A percentile compares a stretch with the other conserved stretches of the same genome.
Conservation (phyloP, 2,329 filamentous ascomycete genomes). For the Hirsutella rhossiliensis region DNA sequence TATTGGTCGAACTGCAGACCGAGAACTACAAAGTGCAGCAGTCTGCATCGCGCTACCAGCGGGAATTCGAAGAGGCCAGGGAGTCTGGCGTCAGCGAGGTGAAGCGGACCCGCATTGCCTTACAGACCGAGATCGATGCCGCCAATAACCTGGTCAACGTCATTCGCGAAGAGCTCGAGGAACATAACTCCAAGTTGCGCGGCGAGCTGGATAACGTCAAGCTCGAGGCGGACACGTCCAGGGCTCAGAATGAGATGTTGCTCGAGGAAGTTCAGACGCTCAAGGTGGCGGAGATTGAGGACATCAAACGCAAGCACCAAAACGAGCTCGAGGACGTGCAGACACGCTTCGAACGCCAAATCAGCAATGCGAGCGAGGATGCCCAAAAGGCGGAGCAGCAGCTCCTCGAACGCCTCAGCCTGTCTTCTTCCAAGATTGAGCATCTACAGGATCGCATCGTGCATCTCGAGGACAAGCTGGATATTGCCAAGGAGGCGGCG, state of each 20-base stretch:
- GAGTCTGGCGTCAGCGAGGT: slow-evolving; percentile 72
- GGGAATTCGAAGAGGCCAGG: slow-evolving; percentile 73
- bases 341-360: slow-evolving; percentile 59
- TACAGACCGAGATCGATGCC: slow-evolving; percentile 72
- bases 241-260: slow-evolving; percentile 71
- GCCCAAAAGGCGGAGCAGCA: slow-evolving; percentile 69
- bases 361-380: slow-evolving; percentile 68
- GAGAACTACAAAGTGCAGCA: slow-evolving; percentile 65
- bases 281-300: slow-evolving; percentile 44
- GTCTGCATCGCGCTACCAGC: slow-evolving; percentile 56
- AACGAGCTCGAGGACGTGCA: slow-evolving; percentile 64
- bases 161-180: slow-evolving; percentile 70
- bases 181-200: slow-evolving; percentile 61
- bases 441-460: slow-evolving; percentile 76
- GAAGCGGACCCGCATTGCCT: slow-evolving; percentile 62
- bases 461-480: slow-evolving; percentile 81
- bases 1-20: slow-evolving; percentile 44
- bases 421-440: slow-evolving; percentile 74
- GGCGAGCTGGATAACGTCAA: slow-evolving; percentile 65
- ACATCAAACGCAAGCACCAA: slow-evolving; percentile 45
- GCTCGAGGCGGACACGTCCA: slow-evolving; percentile 69
- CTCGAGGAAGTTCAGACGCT: slow-evolving; percentile 68
- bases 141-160: slow-evolving; percentile 80
- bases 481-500: slow-evolving; percentile 80
- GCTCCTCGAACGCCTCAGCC: slow-evolving; percentile 65